Base-by-base conservation (phyloP, 2,329 filamentous ascomycete genomes). In the Ascochyta koolunga region DNA sequence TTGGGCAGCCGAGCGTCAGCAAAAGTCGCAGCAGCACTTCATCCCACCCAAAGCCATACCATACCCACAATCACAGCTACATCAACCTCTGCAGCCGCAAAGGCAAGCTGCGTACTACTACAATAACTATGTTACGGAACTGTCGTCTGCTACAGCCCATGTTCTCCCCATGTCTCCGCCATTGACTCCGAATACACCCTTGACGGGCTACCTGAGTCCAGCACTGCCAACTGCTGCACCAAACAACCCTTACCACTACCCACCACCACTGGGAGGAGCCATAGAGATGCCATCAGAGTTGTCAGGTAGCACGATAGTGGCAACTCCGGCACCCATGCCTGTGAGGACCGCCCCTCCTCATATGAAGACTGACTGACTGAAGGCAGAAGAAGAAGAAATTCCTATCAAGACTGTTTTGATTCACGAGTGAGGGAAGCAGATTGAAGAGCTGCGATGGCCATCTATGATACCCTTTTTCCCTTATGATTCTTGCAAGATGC, bases 1-100 rank as follows among this genome's bases (percentile, higher is more conserved):
- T 18, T 73, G 70, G 71, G 62, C 64, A 31, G 57, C 56, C 13
- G 68, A 71, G 35, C 62, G 65, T 37, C 10, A 59, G 47, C 60
- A 61, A 22, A 60, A 46, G 33, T 62, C 66, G 27, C 64, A 56
- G 16, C 57, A 58, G 18, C 54, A 54, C 22, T 54, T 25, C 16
- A 32, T 35, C 4, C 40, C 48, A 27, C 27, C 44, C 21, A 22
- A 45, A 10, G 18, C 31, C 43, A 16, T 55, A 18, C 33, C 48
- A 18, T 56, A 55, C 22, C 44, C 55, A 27, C 52, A 58, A 19
- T 37, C 29, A 21, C 54, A 47, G 15, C 49, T 41, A 11, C 40
- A 56, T 32, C 37, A 50, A 25, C 50, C 43, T 29, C 43, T 32
- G 18, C 55, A 59, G 21, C 33, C 21, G 25, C 58, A 55, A 27